A percentile compares a stretch with the other conserved stretches of the same genome.
These are phyloP conservation scores for Aspergillus biplanus DNA, from an alignment of 495 filamentous ascomycete species.

Conservation along the genomic window DNA sequence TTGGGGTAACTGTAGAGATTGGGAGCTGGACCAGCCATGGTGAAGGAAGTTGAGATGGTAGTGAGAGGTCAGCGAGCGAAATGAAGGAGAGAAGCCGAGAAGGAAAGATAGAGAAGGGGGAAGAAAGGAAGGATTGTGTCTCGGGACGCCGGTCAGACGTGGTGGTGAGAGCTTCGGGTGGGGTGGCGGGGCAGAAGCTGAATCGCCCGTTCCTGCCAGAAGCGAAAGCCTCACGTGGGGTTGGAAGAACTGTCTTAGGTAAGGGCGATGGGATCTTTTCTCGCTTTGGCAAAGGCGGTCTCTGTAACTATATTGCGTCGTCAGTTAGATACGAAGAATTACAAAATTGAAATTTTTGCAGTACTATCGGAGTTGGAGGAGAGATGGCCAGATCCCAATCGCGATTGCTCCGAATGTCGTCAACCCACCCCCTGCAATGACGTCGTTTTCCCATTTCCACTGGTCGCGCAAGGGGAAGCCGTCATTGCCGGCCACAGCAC, in stretches of 20 bases:
- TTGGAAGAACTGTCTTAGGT: not conserved
- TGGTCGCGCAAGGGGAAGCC: conserved; percentile 2
- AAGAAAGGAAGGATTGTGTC: not conserved
- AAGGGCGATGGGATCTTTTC: too few relatives aligned
- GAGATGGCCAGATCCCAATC: not conserved
- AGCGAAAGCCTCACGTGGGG: conserved; percentile 15
- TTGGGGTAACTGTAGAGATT: conserved; percentile 82
- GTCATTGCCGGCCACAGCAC: not conserved
- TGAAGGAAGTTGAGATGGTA: conserved; percentile 17
- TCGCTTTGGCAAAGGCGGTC: too few relatives aligned
- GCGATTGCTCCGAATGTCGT: not conserved
- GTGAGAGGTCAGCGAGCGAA: not conserved
- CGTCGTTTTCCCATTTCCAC: conserved; percentile 12
- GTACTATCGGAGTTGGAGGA: not conserved
- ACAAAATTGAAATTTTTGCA: not conserved
- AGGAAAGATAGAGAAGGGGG: not conserved
- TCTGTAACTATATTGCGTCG: not conserved
- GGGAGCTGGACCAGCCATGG: conserved; percentile 59
- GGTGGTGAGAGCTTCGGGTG: conserved; percentile 22
- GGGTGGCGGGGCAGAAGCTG: conserved; percentile 26
- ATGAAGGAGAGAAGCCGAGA: not conserved
- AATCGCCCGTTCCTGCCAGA: conserved; percentile 15
- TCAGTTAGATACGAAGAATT: conserved; percentile 1
- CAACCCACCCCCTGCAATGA: conserved; percentile 9
- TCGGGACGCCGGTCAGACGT: not conserved